Base-by-base conservation (phyloP, 441 rosid genomes). In the Geranium incanum region DNA sequence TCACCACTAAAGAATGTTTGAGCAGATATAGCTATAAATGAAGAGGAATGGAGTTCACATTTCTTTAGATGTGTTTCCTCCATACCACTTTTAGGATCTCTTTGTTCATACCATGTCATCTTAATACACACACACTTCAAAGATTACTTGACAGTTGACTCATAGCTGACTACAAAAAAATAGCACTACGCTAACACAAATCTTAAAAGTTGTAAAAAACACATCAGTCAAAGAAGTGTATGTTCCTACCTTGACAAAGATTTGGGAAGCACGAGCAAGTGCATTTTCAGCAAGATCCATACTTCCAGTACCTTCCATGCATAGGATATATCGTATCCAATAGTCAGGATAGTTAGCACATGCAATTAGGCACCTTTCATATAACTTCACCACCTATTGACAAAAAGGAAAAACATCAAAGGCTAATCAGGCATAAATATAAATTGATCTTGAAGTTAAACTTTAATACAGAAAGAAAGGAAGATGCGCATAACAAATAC, bases 281-380 rank as follows among this genome's bases (percentile, higher is more conserved):
- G 93, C 96, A 76, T 93, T 91, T 70, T 89, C 84, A 12, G 92
- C 96, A 78, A 91, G 90, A 78, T 95, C 99, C 88, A 79, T 78
- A 69, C 87, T 92, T 77, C 91, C 92, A 79, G 80, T 83, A 69
- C 81, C 81, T 82, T 86, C 86, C 99, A 93, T 89, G 85, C 90
- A 81, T 81, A 89, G 79, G 69, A 88, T 81, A 80, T 95, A 95
- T 1, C 97, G 86, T 65, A 88, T 84, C 99, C 99, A 95, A 73
- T 89, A 92, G 71, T 89, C 97, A 0, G 97, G 86, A 81, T 95
- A 95, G 77, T 86, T 95, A 41, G 99, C 98, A 74, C 99, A 95
- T 5, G 99, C 96, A 78, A 95, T 85, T 37, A 95, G 79, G 81
- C 98, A 95, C 77, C 98, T 89, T 83, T 95, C 99, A 81, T 89